phyloP scores from a whole-genome alignment of 495 filamentous ascomycete genomes.

The Massariosphaeria phaeospora region DNA sequence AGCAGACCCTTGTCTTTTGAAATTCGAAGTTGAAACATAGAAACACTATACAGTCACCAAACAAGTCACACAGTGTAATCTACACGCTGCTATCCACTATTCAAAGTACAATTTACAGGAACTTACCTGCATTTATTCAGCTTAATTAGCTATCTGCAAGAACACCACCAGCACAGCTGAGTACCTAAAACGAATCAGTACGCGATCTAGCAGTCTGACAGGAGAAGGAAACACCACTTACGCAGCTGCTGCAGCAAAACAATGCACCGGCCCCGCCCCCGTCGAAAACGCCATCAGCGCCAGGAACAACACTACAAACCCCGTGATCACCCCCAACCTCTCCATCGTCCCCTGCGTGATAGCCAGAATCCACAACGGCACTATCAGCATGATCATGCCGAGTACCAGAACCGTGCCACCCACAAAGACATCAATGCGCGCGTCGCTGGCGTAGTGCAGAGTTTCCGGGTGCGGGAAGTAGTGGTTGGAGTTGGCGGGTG shows the following conservation, averaged over 20 bases:
- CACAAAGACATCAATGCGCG: slow-evolving; percentile 3
- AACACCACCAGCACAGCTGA: slow-evolving; percentile 18
- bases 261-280: slow-evolving; percentile 5
- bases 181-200: not conserved
- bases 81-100: too few relatives aligned
- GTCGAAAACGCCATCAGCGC: slow-evolving; percentile 5
- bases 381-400: slow-evolving; percentile 14
- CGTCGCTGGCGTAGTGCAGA: slow-evolving; percentile 2
- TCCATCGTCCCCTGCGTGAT: not conserved
- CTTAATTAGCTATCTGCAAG: slow-evolving; percentile 3
- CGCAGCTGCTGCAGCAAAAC: slow-evolving; percentile 10
- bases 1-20: too few relatives aligned
- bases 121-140: too few relatives aligned
- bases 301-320: slow-evolving; percentile 12
- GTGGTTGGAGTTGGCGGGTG: not conserved
- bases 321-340: slow-evolving; percentile 13
- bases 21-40: too few relatives aligned
- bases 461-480: not conserved
- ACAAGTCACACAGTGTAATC: too few relatives aligned
- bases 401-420: not conserved
- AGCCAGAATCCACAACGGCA: slow-evolving; percentile 6
- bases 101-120: too few relatives aligned
- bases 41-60: too few relatives aligned
- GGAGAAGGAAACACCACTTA: slow-evolving; percentile 1
- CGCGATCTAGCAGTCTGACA: not conserved